A percentile compares a stretch with the other conserved stretches of the same genome.
Conservation (phyloP, 495 filamentous ascomycete species). For the Penicillium verhagenii region DNA sequence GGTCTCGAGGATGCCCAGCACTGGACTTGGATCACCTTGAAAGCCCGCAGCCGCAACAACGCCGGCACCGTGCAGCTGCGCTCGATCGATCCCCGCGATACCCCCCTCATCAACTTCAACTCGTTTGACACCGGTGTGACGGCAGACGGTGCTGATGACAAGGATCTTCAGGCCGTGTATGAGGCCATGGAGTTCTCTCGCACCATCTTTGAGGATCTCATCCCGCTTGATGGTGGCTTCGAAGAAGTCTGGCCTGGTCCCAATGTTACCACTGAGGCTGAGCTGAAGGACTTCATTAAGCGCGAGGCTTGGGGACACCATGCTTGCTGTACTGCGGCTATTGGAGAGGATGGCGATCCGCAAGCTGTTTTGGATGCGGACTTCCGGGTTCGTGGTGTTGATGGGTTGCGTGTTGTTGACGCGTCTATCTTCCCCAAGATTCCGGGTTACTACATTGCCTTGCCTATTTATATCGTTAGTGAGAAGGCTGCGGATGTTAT, state of each 20-base stretch:
- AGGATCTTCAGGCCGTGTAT: conserved; percentile 47
- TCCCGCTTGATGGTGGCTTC: conserved; percentile 35
- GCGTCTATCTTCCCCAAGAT: conserved; percentile 57
- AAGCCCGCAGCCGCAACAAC: conserved; percentile 50
- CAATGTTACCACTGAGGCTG: conserved; percentile 34
- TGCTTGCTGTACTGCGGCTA: conserved; percentile 56
- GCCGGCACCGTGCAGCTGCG: conserved; percentile 48
- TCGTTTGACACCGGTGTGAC: conserved; percentile 47
- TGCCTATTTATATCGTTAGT: conserved; percentile 61
- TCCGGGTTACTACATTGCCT: conserved; percentile 59
- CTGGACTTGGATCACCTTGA: conserved; percentile 51
- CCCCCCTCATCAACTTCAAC: conserved; percentile 55
- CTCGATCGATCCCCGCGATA: conserved; percentile 50
- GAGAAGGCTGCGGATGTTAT: conserved; percentile 42
- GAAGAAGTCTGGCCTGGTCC: conserved; percentile 50
- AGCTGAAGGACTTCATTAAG: conserved; percentile 33
- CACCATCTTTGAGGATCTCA: conserved; percentile 32
- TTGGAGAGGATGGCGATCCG: conserved; percentile 53
- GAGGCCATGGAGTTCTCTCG: conserved; percentile 48
- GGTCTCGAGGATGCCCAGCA: conserved; percentile 24
- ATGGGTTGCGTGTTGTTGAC: conserved; percentile 62
- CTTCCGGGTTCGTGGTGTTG: conserved; percentile 56
- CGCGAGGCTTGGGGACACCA: conserved; percentile 60
- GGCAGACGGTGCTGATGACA: conserved; percentile 33
- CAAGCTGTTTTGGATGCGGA: conserved; percentile 58